Evolutionary conservation across 2,329 filamentous ascomycete species (phyloP).

Genomic region (Pestalotiopsis fici): DNA sequence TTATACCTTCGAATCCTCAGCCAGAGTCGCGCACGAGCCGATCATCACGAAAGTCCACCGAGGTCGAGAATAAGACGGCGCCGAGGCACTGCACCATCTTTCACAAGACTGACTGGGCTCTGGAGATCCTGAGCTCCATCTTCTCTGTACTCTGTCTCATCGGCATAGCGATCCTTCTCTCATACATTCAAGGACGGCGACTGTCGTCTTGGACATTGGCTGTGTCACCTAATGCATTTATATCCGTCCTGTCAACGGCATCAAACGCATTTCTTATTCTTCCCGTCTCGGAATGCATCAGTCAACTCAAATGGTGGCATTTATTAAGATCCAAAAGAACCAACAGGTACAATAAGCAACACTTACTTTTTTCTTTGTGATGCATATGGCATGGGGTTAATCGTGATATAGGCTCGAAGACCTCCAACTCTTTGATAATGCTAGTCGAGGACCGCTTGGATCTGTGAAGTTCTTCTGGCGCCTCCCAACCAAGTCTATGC

Average conservation of each 20-base stretch:
- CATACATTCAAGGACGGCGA: background rate
- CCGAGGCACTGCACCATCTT: background rate
- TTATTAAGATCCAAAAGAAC: background rate
- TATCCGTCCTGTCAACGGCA: constrained; percentile 1
- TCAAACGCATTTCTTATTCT: background rate
- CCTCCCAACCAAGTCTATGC: background rate
- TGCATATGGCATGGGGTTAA: background rate
- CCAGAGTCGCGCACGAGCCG: background rate
- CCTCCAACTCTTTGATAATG: background rate
- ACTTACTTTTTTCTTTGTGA: background rate
- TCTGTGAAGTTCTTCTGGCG: background rate
- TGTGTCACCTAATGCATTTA: background rate
- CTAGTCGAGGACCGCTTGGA: background rate
- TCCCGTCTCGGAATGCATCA: constrained; percentile 1
- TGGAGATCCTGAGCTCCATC: background rate
- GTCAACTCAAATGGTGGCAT: constrained; percentile 7
- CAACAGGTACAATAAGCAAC: background rate
- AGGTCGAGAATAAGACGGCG: background rate
- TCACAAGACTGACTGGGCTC: background rate
- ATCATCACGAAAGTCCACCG: background rate
- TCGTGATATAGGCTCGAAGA: background rate
- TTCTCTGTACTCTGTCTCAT: background rate
- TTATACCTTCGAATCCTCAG: background rate
- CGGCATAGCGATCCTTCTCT: background rate
- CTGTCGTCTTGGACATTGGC: background rate